These are phyloP conservation scores for Trametes maxima DNA, from an alignment of 768 basidiomycete species.

Conservation along the genomic window DNA sequence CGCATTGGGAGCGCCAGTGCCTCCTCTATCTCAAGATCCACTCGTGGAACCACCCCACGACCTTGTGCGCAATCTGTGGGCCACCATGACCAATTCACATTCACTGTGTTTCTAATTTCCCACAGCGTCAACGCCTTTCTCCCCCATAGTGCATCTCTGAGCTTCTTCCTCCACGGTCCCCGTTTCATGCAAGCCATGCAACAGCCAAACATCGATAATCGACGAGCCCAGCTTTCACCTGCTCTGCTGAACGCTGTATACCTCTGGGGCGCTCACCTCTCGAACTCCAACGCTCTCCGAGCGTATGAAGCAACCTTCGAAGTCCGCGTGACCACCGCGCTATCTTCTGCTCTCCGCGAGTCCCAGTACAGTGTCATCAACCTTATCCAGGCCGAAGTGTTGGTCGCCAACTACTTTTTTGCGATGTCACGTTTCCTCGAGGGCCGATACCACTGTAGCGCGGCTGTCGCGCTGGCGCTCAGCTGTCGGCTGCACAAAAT, in stretches of 20 bases:
- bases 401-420: constrained; percentile 69
- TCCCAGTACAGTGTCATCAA: constrained; percentile 38
- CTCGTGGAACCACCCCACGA: constrained; percentile 18
- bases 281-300: constrained; percentile 22
- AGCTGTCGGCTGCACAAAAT: constrained; percentile 32
- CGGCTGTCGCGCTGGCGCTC: constrained; percentile 40
- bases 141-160: constrained; percentile 57
- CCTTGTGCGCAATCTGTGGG: constrained; percentile 20
- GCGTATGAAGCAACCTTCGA: constrained; percentile 44
- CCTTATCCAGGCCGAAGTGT: constrained; percentile 43
- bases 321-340: constrained; percentile 48
- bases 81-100: background rate
- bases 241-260: constrained; percentile 48
- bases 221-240: constrained; percentile 29
- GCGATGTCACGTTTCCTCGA: constrained; percentile 59
- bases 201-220: constrained; percentile 21
- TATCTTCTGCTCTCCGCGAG: constrained; percentile 29
- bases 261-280: constrained; percentile 34
- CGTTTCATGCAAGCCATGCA: constrained; percentile 43
- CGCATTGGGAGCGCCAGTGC: background rate
- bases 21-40: constrained; percentile 16
- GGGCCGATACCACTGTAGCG: constrained; percentile 53
- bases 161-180: constrained; percentile 59
- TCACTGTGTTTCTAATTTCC: background rate
- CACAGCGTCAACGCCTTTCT: constrained; percentile 42